phyloP scores from a whole-genome alignment of 495 filamentous ascomycete species.

The Trichoderma asperelloides region DNA sequence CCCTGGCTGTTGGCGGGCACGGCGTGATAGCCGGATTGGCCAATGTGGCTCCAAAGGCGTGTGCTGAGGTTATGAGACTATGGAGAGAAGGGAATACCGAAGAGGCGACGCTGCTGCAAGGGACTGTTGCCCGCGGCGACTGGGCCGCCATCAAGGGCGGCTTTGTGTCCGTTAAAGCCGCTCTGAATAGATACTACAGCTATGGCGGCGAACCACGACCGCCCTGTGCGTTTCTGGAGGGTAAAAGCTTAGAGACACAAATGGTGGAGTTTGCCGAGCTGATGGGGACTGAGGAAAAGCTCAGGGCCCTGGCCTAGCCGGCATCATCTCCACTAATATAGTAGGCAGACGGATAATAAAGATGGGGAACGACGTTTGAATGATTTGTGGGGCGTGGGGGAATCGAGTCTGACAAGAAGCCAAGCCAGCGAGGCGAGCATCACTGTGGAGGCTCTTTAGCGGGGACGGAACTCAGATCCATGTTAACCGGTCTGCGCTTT shows the following conservation, averaged over 20 bases:
- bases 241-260: constrained; percentile 34
- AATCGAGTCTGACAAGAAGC: not conserved
- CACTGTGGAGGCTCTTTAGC: not conserved
- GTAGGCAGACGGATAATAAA: not conserved
- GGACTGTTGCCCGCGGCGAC: constrained; percentile 61
- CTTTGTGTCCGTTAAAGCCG: constrained; percentile 75
- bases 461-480: not conserved
- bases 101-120: constrained; percentile 63
- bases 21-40: constrained; percentile 77
- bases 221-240: constrained; percentile 49
- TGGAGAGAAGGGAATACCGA: constrained; percentile 58
- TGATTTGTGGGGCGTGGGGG: constrained; percentile 1
- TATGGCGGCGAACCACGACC: constrained; percentile 63
- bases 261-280: not conserved
- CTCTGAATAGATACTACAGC: constrained; percentile 67
- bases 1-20: constrained; percentile 61
- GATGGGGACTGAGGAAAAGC: not conserved
- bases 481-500: not conserved
- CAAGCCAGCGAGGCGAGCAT: not conserved
- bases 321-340: not conserved
- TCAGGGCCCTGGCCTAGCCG: not conserved
- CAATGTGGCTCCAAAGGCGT: constrained; percentile 67
- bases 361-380: not conserved
- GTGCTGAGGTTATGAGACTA: constrained; percentile 61
- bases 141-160: constrained; percentile 75